These are phyloP conservation scores for Tephrocybe sp. DNA, from an alignment of 768 basidiomycete genomes.

Conservation along the genomic window DNA sequence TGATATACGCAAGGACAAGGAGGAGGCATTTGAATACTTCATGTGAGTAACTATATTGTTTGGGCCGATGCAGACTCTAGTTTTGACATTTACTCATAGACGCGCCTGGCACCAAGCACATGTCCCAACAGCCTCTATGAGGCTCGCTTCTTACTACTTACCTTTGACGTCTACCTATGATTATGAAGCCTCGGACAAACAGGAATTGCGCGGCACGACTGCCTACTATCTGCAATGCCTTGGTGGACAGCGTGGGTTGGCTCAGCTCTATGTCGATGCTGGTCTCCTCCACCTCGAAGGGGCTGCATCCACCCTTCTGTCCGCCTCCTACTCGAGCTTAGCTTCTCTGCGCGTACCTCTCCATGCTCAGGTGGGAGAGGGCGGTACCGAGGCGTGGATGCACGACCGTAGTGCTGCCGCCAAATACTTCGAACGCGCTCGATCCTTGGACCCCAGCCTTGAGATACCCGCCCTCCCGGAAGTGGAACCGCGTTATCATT, in stretches of 20 bases:
- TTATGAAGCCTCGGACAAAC: constrained; percentile 32
- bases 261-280: constrained; percentile 75
- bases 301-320: constrained; percentile 66
- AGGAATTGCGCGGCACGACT: constrained; percentile 48
- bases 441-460: constrained; percentile 54
- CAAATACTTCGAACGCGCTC: constrained; percentile 73
- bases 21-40: constrained; percentile 81
- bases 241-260: constrained; percentile 66
- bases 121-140: constrained; percentile 74
- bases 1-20: constrained; percentile 73
- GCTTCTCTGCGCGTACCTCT: constrained; percentile 74
- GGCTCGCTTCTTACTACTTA: constrained; percentile 72
- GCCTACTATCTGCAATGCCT: constrained; percentile 66
- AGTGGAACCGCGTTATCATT: constrained; percentile 26
- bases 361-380: constrained; percentile 48
- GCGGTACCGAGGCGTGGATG: constrained; percentile 71
- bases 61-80: background rate
- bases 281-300: constrained; percentile 84
- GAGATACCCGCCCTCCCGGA: constrained; percentile 70
- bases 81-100: constrained; percentile 34
- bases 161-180: constrained; percentile 51
- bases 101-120: constrained; percentile 83
- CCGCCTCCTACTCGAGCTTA: constrained; percentile 73
- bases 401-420: constrained; percentile 71
- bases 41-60: constrained; percentile 46